Evolutionary conservation across 2,329 filamentous ascomycete species (phyloP).

Genomic region (Cytospora paraplurivora): DNA sequence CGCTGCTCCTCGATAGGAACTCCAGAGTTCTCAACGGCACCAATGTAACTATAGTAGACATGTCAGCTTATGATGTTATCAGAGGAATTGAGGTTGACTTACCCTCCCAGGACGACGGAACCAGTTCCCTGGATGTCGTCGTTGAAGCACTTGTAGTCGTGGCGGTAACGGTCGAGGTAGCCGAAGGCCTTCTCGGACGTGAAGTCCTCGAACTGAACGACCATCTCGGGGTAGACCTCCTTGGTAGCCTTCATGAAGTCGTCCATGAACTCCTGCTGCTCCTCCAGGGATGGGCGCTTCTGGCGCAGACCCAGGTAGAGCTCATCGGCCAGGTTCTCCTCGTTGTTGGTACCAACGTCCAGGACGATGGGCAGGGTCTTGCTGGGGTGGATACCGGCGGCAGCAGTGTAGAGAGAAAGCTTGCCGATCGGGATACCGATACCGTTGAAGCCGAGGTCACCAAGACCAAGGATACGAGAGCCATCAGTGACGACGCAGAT

Average conservation of each 20-base stretch:
- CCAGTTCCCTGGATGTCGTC: conserved; percentile 98
- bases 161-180: conserved; percentile 85
- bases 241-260: conserved; percentile 93
- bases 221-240: conserved; percentile 67
- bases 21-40: conserved; percentile 79
- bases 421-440: conserved; percentile 98
- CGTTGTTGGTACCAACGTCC: conserved; percentile 68
- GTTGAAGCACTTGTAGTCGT: conserved; percentile 94
- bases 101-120: conserved; percentile 87
- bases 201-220: conserved; percentile 96
- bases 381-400: conserved; percentile 88
- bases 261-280: conserved; percentile 91
- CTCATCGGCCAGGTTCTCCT: conserved; percentile 65
- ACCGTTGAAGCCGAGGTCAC: conserved; percentile 93
- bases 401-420: conserved; percentile 90
- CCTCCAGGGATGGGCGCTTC: conserved; percentile 74
- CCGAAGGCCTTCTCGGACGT: conserved; percentile 92
- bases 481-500: conserved; percentile 98
- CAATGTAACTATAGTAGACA: conserved; percentile 55
- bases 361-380: conserved; percentile 76
- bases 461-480: conserved; percentile 87
- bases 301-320: conserved; percentile 89
- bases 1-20: conserved; percentile 87
- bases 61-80: conserved; percentile 52
- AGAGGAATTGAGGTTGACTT: conserved; percentile 37